A percentile compares a stretch with the other conserved stretches of the same genome.
These are phyloP conservation scores for Omphalotus olearius DNA, from an alignment of 1,284 basidiomycete species.

Conservation along the genomic window DNA sequence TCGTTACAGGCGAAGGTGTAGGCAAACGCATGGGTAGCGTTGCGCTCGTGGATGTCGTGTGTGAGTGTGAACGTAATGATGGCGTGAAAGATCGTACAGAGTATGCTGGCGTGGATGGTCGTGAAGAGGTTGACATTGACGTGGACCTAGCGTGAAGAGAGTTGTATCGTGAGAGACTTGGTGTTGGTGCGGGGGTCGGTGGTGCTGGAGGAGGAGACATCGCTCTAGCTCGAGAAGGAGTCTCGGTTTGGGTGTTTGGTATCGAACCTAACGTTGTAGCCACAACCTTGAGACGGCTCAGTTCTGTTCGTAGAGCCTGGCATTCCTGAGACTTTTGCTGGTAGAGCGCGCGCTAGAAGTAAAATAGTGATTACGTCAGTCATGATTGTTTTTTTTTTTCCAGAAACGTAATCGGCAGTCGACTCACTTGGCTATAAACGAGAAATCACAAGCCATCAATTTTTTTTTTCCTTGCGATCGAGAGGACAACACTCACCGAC, in stretches of 20 bases:
- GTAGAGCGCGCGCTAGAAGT: conserved; percentile 50
- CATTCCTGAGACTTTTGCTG: conserved; percentile 67
- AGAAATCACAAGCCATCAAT: conserved; percentile 13
- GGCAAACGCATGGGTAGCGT: conserved; percentile 9
- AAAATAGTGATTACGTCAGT: conserved; percentile 23
- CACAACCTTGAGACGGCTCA: conserved; percentile 50
- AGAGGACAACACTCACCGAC: conserved; percentile 39
- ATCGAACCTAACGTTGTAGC: conserved; percentile 34
- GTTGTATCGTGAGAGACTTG: conserved; percentile 42
- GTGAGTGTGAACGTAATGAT: conserved; percentile 21
- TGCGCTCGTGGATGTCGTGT: conserved; percentile 19
- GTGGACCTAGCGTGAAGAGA: conserved; percentile 46
- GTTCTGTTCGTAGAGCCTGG: conserved; percentile 59
- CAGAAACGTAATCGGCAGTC: conserved; percentile 12
- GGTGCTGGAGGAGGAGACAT: conserved; percentile 34
- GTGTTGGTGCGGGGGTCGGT: conserved; percentile 26
- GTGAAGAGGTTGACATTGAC: conserved; percentile 41
- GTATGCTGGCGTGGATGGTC: conserved; percentile 46
- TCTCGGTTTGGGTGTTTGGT: conserved; percentile 21
- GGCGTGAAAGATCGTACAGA: conserved; percentile 24
- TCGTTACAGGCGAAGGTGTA: conserved; percentile 18
- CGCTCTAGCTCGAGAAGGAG: conserved; percentile 25
- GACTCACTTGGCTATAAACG: conserved; percentile 51
- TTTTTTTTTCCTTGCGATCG: conserved; percentile 1
- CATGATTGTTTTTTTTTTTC: conserved; percentile 4